Evolutionary conservation across 441 rosid genomes (phyloP), one percentile per base, ranked within the genome.

Genomic region (Daphne laureola): DNA sequence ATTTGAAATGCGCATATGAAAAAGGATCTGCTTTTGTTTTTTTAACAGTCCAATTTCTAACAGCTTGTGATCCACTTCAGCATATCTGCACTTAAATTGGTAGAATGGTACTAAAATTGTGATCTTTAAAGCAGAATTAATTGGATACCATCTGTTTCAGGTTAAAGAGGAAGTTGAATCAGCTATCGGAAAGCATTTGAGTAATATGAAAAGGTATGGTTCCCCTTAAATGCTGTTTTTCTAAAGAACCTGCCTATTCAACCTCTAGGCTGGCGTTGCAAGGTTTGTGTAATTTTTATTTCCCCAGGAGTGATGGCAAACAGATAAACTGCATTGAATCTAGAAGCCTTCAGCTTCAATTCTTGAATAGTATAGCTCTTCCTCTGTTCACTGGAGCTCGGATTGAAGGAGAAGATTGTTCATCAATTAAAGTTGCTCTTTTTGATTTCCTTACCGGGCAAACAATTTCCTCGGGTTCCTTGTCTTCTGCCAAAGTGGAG

Each of bases 301-400:
- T 21, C 73, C n/a, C 48, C 75, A 83, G 97, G 81, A 80, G 58
- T 69, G 68, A 70, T 40, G 96, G 76, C 69, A 87, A 83, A 60
- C 97, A 87, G 35, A 55, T 58, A 23, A 76, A 71, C 71, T 70
- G 66, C 46, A 58, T 73, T 31, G 84, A 80, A 74, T 53, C 78
- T 67, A 93, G 74, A 75, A 80, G 77, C 74, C 64, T 89, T 53
- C 85, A 80, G 60, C 68, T 93, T 53, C 78, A 80, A 64, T 93
- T 93, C 69, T 57, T 74, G 59, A 85, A 74, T 57, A 74, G 58
- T 53, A 73, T 83, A 35, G 89, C 95, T 21, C 89, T 85, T 62
- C 98, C 98, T 0, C 76, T 93, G 43, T 93, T 89, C 61, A 93
- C 98, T 49, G 87, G 92, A 46, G 92, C 97, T 64, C 86, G 96